Percentiles rank a stretch among this genome's conserved stretches.
phyloP scores from a whole-genome alignment of 2,329 filamentous ascomycete genomes.

The Exophiala alcalophila region DNA sequence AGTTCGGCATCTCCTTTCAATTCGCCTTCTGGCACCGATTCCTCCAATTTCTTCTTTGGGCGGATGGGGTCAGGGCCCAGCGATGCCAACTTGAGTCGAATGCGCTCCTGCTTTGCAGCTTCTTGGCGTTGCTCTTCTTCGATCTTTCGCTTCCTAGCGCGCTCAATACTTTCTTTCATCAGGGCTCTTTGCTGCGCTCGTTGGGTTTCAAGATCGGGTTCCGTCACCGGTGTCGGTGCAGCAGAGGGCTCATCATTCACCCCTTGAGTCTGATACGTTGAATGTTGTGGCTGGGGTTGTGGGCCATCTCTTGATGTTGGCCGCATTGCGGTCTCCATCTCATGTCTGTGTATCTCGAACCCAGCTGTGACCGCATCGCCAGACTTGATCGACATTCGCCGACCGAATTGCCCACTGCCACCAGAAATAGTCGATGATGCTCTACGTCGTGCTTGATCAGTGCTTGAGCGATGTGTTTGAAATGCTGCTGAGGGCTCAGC shows the following conservation, averaged over 20 bases:
- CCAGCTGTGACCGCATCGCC: conserved; percentile 42
- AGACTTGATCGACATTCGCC: conserved; percentile 59
- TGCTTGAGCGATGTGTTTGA: conserved; percentile 69
- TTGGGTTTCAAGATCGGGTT: conserved; percentile 26
- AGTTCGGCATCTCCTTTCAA: conserved; percentile 24
- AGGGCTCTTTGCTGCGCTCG: conserved; percentile 54
- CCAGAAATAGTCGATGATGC: conserved; percentile 91
- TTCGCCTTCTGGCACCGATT: conserved; percentile 11
- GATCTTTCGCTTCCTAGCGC: conserved; percentile 52
- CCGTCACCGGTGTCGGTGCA: conserved; percentile 14
- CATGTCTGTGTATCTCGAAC: conserved; percentile 34
- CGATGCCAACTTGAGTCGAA: conserved; percentile 55
- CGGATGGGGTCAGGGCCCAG: conserved; percentile 35
- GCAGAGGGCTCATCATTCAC: conserved; percentile 34
- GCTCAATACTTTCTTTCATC: conserved; percentile 59
- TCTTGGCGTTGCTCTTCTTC: conserved; percentile 57
- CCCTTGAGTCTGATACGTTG: conserved; percentile 35
- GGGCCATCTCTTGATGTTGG: conserved; percentile 31
- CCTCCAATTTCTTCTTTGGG: conserved; percentile 13
- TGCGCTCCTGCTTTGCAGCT: conserved; percentile 56
- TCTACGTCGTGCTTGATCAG: conserved; percentile 69
- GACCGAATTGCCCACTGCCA: conserved; percentile 68
- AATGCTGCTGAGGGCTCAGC: conserved; percentile 84
- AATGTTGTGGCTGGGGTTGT: conserved; percentile 20
- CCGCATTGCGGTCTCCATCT: conserved; percentile 37